Evolutionary conservation across 1,284 basidiomycete genomes (phyloP).

Genomic region (Malassezia psittaci): DNA sequence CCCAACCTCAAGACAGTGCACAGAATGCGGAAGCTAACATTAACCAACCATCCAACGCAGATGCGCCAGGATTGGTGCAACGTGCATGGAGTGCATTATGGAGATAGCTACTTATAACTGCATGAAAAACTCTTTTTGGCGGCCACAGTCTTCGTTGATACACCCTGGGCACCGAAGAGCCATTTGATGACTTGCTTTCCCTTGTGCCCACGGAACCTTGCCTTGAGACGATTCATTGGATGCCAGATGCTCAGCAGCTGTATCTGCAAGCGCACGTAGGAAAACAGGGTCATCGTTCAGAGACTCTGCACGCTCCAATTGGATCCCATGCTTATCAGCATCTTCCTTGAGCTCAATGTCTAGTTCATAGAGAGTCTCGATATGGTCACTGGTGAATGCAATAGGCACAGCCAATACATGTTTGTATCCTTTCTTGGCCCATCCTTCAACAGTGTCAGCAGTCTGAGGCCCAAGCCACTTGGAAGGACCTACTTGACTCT

Average conservation of each 20-base stretch:
- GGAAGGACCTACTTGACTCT: slow-evolving; percentile 90
- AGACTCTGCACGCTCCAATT: slow-evolving; percentile 82
- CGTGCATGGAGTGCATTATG: slow-evolving; percentile 15
- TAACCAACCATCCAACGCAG: neutral
- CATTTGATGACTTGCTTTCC: slow-evolving; percentile 65
- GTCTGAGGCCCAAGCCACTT: slow-evolving; percentile 99
- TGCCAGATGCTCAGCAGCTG: slow-evolving; percentile 67
- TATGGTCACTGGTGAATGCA: slow-evolving; percentile 97
- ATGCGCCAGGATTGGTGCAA: slow-evolving; percentile 6
- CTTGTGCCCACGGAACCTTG: slow-evolving; percentile 36
- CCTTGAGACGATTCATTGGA: slow-evolving; percentile 13
- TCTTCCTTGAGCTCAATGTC: slow-evolving; percentile 89
- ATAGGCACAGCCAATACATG: slow-evolving; percentile 83
- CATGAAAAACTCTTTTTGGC: slow-evolving; percentile 76
- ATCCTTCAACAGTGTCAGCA: slow-evolving; percentile 76
- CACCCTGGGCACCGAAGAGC: slow-evolving; percentile 84
- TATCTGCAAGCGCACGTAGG: slow-evolving; percentile 88
- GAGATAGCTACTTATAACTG: slow-evolving; percentile 6
- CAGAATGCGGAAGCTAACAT: neutral
- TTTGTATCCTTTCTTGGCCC: slow-evolving; percentile 77
- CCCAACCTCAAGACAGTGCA: neutral
- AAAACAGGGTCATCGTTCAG: slow-evolving; percentile 96
- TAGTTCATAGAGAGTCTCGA: slow-evolving; percentile 94
- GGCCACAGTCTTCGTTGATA: slow-evolving; percentile 71
- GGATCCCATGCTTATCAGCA: slow-evolving; percentile 78